Percentiles rank a stretch among this genome's conserved stretches.
These are phyloP conservation scores for Boletus reticulatus DNA, from an alignment of 768 basidiomycete genomes.

Conservation along the genomic window DNA sequence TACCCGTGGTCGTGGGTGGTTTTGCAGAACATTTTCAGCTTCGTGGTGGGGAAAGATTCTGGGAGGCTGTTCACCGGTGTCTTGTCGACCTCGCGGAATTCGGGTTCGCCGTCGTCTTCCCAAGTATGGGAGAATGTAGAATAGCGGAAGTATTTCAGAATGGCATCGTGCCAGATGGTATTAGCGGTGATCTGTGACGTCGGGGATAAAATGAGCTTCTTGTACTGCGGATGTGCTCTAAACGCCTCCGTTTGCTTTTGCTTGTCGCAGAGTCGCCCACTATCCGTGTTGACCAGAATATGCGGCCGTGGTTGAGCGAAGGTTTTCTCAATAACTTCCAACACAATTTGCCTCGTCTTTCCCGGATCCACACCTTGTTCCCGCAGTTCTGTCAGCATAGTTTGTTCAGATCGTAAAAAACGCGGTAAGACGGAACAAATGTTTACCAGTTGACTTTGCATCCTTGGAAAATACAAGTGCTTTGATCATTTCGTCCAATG, in stretches of 20 bases:
- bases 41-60: background rate
- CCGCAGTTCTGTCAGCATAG: constrained; percentile 4
- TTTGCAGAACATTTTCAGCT: constrained; percentile 15
- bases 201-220: constrained; percentile 8
- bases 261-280: constrained; percentile 13
- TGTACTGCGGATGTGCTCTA: constrained; percentile 12
- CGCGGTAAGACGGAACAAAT: background rate
- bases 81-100: background rate
- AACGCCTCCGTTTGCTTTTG: constrained; percentile 7
- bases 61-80: constrained; percentile 4
- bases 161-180: background rate
- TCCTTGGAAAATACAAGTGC: constrained; percentile 1
- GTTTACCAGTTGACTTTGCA: constrained; percentile 1
- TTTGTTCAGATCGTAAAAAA: background rate
- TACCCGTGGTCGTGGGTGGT: constrained; percentile 6
- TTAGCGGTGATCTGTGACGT: background rate
- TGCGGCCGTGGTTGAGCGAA: constrained; percentile 6
- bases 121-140: constrained; percentile 21
- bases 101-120: constrained; percentile 12
- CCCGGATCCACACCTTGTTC: constrained; percentile 1
- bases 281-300: constrained; percentile 14
- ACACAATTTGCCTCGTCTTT: background rate
- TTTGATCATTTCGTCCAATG: constrained; percentile 5
- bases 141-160: constrained; percentile 15
- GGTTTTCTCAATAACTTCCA: background rate